These are phyloP conservation scores for Pochonia chlamydosporia DNA, from an alignment of 2,329 filamentous ascomycete genomes.

Conservation along the genomic window DNA sequence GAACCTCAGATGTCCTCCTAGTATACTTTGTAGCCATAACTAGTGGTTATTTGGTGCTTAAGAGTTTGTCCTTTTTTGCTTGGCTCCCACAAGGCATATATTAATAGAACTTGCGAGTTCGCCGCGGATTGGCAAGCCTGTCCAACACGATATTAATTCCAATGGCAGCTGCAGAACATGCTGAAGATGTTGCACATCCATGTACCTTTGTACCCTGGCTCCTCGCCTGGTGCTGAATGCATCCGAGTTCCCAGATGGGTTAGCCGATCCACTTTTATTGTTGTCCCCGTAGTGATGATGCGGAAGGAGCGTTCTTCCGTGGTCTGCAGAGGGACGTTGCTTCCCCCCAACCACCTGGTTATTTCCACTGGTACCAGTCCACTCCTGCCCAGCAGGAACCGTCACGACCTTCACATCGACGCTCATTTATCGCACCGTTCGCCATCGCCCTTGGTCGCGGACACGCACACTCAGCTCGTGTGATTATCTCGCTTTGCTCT, in stretches of 20 bases:
- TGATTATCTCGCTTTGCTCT: slow-evolving; percentile 19
- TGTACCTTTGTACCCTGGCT: too few species aligned
- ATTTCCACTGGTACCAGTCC: not conserved
- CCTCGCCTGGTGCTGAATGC: not conserved
- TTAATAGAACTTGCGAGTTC: too few species aligned
- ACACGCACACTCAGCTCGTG: slow-evolving; percentile 13
- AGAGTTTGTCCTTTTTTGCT: too few species aligned
- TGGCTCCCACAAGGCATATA: too few species aligned
- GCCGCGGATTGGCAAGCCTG: too few species aligned
- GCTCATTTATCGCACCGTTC: slow-evolving; percentile 12
- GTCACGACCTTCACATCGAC: slow-evolving; percentile 10
- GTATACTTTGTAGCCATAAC: too few species aligned
- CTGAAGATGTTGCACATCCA: too few species aligned
- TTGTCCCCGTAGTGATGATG: slow-evolving; percentile 1
- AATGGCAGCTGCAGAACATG: too few species aligned
- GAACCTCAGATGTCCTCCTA: too few species aligned
- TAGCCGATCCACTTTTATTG: not conserved
- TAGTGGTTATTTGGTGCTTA: too few species aligned
- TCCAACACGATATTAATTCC: too few species aligned
- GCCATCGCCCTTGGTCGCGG: slow-evolving; percentile 19
- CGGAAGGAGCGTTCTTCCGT: slow-evolving; percentile 1
- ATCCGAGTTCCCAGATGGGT: not conserved
- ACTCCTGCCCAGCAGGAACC: slow-evolving; percentile 13
- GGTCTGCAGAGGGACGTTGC: not conserved
- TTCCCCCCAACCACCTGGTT: slow-evolving; percentile 12